Base-by-base conservation (phyloP, 345 rosid genomes). In the Rubroshorea leprosula region DNA sequence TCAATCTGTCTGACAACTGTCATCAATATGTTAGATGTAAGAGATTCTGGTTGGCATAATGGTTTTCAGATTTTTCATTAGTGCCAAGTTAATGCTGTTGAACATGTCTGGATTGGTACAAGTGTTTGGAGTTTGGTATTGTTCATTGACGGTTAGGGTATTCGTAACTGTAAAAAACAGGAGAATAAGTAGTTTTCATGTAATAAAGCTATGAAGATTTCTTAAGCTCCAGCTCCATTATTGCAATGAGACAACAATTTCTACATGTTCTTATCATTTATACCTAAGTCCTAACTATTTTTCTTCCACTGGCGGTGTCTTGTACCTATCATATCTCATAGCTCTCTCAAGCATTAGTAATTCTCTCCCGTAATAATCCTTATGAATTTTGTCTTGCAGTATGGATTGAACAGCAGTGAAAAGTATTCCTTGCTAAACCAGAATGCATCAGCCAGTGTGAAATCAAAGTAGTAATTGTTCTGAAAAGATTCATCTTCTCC, bases 401-500 rank as follows among this genome's bases (percentile, higher is more conserved):
- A 83, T 41, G 86, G 90, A 11, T 29, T 84, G 68, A 77, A 76
- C 61, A 74, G 44, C 53, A 60, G 62, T 19, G 77, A 75, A 18
- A 68, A 69, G 58, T 55, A 64, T n/a, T 56, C 45, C 50, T 58
- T 45, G 5, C 49, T 54, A 17, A 68, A 64, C 71, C 71, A 69
- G 63, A 71, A 63, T 3, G 62, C 82, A 54, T 72, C 79, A 26
- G 68, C 54, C 19, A 74, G 80, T 54, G 31, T 56, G 74, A 80
- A 71, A 47, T 64, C 77, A 39, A 72, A 76, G 68, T 71, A 70
- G 61, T 54, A 61, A 17, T 26, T 44, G 48, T 46, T 19, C 52
- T 19, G 29, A 61, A 41, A 56, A 17, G 65, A 25, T 38, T 44
- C 55, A 17, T 25, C 53, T 2, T 55, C 50, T 57, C 38, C 1